Evolutionary conservation across 1,139 yeast genomes (phyloP), one percentile per base, ranked within the genome.

Genomic region (Candida mesenterica): DNA sequence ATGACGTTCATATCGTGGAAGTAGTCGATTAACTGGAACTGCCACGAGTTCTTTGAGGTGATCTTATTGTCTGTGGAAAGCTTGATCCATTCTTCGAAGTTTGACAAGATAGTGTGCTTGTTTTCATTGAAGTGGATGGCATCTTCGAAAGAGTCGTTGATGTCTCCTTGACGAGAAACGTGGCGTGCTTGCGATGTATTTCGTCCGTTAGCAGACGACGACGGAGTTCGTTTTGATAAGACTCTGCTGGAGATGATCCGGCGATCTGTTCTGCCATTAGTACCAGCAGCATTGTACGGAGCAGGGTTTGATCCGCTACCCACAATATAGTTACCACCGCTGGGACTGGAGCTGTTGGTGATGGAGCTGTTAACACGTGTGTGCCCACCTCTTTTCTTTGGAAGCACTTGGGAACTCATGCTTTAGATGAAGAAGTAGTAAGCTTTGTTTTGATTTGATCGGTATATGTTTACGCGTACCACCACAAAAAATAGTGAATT

Each of bases 81-180:
- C 55, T 80, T 84, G 70, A 88, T 85, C 89, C 95, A 85, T 60
- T 86, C 92, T 53, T 89, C 96, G 57, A 87, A 88, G 50, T 88
- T 88, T 27, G 70, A 59, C 46, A 71, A 53, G 41, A 71, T 70
- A 10, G 72, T 68, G 43, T 68, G 68, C 40, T 57, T 65, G 50
- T 70, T 71, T 33, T 68, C 70, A 43, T 68, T 65, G 46, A 70
- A 70, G 37, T 64, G 66, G 37, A 69, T 69, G 33, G 70, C 72
- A 36, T 63, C 67, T 28, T 67, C 74, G 15, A 68, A 62, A 4
- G 58, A 45, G 33, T 53, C 53, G 28, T 48, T 39, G 13, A 37
- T 36, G 28, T 19, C 22, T 19, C 22, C 22, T 19, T 19, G 22
- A 9, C 22, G 22, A 19, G 22, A 19, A 19, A 19, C 22, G 22